A percentile compares a stretch with the other conserved stretches of the same genome.
These are phyloP conservation scores for Otatea glauca DNA, from an alignment of 176 grass and related monocot species.

Conservation along the genomic window DNA sequence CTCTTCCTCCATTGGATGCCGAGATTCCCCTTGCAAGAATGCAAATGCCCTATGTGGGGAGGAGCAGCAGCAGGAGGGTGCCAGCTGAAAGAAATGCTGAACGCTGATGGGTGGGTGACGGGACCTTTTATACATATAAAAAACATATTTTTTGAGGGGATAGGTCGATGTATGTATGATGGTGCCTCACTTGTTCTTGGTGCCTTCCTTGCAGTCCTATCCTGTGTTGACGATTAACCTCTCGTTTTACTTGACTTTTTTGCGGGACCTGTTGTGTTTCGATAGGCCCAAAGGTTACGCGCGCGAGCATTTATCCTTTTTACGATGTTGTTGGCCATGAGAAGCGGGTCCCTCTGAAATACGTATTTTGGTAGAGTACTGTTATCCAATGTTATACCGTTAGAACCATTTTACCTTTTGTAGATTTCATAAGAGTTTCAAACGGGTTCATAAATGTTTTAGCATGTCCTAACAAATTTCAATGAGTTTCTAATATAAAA, in stretches of 20 bases:
- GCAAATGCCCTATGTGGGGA: neutral
- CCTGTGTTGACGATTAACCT: neutral
- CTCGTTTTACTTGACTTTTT: constrained; percentile 3
- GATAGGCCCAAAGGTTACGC: neutral
- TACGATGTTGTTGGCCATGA: neutral
- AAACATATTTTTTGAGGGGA: too few species aligned
- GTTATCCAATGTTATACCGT: too few species aligned
- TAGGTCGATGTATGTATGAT: neutral
- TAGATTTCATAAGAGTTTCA: too few species aligned
- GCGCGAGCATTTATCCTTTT: neutral
- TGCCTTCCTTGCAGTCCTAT: constrained; percentile 17
- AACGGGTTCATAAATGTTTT: too few species aligned
- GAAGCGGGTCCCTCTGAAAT: neutral
- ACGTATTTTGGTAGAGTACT: neutral
- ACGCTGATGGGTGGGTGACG: neutral
- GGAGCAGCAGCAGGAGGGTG: neutral
- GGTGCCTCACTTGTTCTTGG: constrained; percentile 32
- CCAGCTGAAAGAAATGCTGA: neutral
- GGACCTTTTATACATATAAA: neutral
- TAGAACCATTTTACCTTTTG: too few species aligned
- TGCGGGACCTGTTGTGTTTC: constrained; percentile 14
- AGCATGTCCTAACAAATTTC: too few species aligned
- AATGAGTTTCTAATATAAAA: too few species aligned
- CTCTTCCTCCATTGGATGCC: constrained; percentile 8
- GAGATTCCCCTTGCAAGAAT: constrained; percentile 2